phyloP scores from a whole-genome alignment of 192 early-diverging fungal species.

The Mortierella alpina region DNA sequence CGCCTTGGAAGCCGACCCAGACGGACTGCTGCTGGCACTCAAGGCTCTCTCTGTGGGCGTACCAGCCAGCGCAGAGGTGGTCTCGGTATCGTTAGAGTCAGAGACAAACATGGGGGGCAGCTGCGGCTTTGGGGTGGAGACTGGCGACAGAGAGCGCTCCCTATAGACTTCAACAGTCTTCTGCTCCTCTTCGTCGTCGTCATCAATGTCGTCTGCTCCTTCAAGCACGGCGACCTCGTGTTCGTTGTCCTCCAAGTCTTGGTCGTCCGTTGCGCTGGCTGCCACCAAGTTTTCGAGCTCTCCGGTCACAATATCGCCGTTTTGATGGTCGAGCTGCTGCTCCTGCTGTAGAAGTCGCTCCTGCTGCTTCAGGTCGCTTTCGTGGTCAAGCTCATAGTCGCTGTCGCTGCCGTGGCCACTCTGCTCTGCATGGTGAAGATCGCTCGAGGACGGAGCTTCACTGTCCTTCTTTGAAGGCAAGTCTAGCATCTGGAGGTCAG shows the following conservation, averaged over 20 bases:
- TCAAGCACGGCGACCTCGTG: conserved; percentile 26
- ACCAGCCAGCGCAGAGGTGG: too few species aligned
- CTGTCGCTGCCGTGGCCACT: conserved; percentile 3
- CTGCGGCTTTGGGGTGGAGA: conserved; percentile 17
- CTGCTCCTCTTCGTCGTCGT: conserved; percentile 14
- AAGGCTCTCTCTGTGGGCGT: neutral
- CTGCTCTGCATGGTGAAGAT: neutral
- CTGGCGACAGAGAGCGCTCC: conserved; percentile 2
- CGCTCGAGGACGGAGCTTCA: neutral
- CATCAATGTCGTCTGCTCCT: conserved; percentile 22
- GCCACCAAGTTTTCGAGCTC: conserved; percentile 42
- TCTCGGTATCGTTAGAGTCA: neutral
- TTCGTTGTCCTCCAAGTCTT: conserved; percentile 10
- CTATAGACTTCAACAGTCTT: neutral
- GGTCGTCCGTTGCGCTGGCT: conserved; percentile 29
- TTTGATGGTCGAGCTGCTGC: conserved; percentile 22
- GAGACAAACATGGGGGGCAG: conserved; percentile 22
- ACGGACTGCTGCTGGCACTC: neutral
- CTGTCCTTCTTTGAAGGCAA: conserved; percentile 13
- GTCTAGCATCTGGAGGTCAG: conserved; percentile 32
- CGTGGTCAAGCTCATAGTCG: conserved; percentile 15
- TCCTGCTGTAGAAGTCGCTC: conserved; percentile 39
- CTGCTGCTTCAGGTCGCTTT: conserved; percentile 26
- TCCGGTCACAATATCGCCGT: conserved; percentile 24
- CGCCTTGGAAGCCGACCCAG: neutral